phyloP scores from a whole-genome alignment of 345 rosid species.

The Orychophragmus violaceus region DNA sequence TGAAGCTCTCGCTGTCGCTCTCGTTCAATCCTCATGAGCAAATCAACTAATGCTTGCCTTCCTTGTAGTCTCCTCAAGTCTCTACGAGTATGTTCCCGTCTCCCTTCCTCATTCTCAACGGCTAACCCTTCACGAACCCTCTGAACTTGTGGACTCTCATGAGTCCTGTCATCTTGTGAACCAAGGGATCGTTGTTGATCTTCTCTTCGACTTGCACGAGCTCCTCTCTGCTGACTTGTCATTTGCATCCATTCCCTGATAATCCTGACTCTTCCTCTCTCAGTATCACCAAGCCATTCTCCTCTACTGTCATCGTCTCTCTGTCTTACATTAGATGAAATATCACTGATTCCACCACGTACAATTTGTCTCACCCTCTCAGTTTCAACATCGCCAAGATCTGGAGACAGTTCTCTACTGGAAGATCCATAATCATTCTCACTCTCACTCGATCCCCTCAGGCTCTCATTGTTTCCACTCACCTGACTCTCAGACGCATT shows the following conservation, averaged over 20 bases:
- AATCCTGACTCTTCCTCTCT: not conserved
- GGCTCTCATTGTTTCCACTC: not conserved
- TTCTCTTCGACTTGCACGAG: not conserved
- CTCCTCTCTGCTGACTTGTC: slow-evolving; percentile 5
- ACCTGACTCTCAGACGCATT: not conserved
- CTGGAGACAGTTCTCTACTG: not conserved
- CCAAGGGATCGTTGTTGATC: not conserved
- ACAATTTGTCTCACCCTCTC: not conserved
- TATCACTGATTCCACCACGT: not conserved
- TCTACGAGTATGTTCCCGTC: slow-evolving; percentile 2
- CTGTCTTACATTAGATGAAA: not conserved
- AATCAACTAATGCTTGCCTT: not conserved
- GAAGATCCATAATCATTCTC: slow-evolving; percentile 1
- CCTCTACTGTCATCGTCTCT: not conserved
- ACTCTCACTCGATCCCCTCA: slow-evolving; percentile 1
- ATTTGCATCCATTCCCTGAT: slow-evolving; percentile 6
- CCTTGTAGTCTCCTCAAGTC: not conserved
- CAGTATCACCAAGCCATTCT: slow-evolving; percentile 5
- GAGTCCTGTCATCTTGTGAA: not conserved
- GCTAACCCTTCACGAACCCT: not conserved
- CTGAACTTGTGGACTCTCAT: not conserved
- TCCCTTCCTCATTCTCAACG: not conserved
- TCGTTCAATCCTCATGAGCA: slow-evolving; percentile 4
- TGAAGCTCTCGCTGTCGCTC: not conserved
- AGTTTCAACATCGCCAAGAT: not conserved